These are phyloP conservation scores for Euphrasia confusa DNA, from an alignment of 257 asterid genomes.

Conservation along the genomic window DNA sequence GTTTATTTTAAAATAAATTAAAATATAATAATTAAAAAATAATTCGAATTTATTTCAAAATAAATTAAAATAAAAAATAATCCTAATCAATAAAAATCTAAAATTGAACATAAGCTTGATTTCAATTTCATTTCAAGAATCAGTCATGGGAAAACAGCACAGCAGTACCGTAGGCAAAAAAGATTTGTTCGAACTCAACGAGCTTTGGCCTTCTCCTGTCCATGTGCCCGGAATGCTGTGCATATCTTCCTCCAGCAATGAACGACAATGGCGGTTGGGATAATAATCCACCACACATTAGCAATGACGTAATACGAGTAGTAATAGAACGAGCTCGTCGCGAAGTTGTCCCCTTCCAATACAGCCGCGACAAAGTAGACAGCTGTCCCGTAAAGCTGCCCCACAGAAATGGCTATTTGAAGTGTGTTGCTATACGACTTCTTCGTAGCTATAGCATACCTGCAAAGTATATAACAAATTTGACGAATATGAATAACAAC, in stretches of 20 bases:
- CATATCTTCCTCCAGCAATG: constrained; percentile 78
- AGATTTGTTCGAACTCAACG: constrained; percentile 25
- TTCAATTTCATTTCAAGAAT: no score
- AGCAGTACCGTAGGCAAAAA: background rate
- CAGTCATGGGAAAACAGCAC: background rate
- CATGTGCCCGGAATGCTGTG: constrained; percentile 47
- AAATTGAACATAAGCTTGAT: no score
- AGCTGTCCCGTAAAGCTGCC: constrained; percentile 81
- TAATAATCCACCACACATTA: constrained; percentile 72
- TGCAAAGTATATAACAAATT: constrained; percentile 21
- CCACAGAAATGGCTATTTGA: constrained; percentile 75
- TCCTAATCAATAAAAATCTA: no score
- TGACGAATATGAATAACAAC: background rate
- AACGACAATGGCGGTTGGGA: constrained; percentile 54
- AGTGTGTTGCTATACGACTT: constrained; percentile 63
- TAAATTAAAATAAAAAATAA: no score
- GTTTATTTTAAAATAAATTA: no score
- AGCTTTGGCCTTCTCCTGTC: constrained; percentile 56
- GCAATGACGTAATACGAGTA: constrained; percentile 62
- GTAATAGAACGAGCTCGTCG: constrained; percentile 49
- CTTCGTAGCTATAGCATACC: constrained; percentile 80
- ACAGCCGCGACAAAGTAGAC: constrained; percentile 62
- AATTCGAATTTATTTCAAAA: no score
- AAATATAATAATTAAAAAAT: no score
- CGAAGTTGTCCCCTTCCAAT: constrained; percentile 86